Evolutionary conservation across 164 flowering plant species (phyloP).

Genomic region (Berberis vulgaris): DNA sequence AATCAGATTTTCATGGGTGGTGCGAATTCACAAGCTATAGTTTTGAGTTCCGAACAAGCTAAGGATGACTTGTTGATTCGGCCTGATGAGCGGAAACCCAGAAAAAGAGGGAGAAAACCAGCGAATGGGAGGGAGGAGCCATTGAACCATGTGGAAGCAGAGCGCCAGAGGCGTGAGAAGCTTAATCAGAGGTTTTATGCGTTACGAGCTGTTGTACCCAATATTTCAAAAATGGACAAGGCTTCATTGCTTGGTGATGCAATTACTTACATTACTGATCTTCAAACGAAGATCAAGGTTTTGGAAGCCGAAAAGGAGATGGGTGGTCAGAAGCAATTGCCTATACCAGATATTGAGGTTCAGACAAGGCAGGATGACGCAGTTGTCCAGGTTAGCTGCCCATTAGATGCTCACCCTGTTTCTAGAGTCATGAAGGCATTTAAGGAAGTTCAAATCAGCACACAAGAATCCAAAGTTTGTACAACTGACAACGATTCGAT

Average conservation of each 20-base stretch:
- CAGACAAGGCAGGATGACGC: conserved; percentile 47
- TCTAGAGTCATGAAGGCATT: conserved; percentile 38
- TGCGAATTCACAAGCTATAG: conserved; percentile 17
- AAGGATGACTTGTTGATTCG: conserved; percentile 24
- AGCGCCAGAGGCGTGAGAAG: conserved; percentile 81
- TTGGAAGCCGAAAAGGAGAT: conserved; percentile 60
- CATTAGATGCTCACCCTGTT: conserved; percentile 63
- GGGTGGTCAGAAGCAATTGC: conserved; percentile 14
- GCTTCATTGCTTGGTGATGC: conserved; percentile 89
- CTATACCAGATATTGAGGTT: conserved; percentile 46
- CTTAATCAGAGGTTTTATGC: conserved; percentile 86
- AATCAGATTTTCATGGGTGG: conserved; percentile 28
- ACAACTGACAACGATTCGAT: conserved; percentile 31
- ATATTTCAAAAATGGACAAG: conserved; percentile 86
- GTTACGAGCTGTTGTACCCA: conserved; percentile 77
- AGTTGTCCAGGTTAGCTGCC: conserved; percentile 48
- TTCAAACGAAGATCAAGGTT: conserved; percentile 51
- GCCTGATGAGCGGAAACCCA: conserved; percentile 50
- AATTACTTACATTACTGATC: conserved; percentile 69
- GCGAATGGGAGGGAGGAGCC: conserved; percentile 89
- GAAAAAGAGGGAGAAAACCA: conserved; percentile 86
- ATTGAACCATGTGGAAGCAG: conserved; percentile 83
- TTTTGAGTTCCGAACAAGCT: conserved; percentile 26
- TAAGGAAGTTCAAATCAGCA: conserved; percentile 38
- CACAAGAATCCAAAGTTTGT: conserved; percentile 39